Base-by-base conservation (phyloP, 345 rosid genomes). In the Lumnitzera racemosa region DNA sequence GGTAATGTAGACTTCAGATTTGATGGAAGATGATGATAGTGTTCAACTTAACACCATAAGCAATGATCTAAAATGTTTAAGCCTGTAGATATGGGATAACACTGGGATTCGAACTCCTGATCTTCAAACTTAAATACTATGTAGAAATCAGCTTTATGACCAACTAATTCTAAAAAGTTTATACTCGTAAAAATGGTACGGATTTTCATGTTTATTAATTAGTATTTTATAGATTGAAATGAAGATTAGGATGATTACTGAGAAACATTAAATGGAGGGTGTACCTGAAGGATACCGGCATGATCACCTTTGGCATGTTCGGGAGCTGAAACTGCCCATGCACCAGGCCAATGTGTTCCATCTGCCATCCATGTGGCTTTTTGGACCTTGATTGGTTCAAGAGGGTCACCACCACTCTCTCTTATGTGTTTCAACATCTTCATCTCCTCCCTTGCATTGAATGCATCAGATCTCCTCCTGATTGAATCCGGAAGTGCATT, bases 301-400 rank as follows among this genome's bases (percentile, higher is more conserved):
- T 94, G 99, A 62, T 94, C 95, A n/a, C 96, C 95, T 78, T 84
- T 94, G 11, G 91, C 64, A 57, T 94, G 99, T 16, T 90, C 97
- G 11, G 81, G 47, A 0, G 87, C 61, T 3, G 89, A 47, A 15
- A 51, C 15, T 11, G 86, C 25, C 97, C 97, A 94, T 31, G 91
- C 74, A 60, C 95, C 99, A 0, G 96, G 96, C 99, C 99, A 94
- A 56, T 94, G 96, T 48, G 92, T 94, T 49, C 99, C 99, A 65
- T 94, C 97, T 12, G 97, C 99, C 99, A 94, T 90, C 99, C 99
- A 90, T 8, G 99, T 94, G 15, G 95, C 97, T 70, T 81, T 94
- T 13, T 54, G 82, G 58, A 88, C 79, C 72, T 81, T 88, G 0
- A 85, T 67, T 0, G 83, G 87, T 70, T 94, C 97, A 24, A 72